Conservation (phyloP, 768 basidiomycete genomes). For the Boletus pseudopeckii region DNA sequence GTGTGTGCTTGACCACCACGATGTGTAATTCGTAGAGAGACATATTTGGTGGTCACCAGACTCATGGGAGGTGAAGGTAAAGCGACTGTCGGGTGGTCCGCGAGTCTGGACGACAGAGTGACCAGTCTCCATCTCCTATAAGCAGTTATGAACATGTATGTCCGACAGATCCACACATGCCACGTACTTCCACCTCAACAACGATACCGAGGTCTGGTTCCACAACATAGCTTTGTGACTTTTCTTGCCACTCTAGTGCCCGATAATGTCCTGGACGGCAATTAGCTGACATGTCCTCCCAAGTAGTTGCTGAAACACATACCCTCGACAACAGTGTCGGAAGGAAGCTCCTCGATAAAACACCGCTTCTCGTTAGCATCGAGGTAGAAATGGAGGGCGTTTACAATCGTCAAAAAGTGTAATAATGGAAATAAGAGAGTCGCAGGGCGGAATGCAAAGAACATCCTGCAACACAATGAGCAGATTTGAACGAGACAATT, state of each 20-base stretch:
- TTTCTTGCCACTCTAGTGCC: conserved; percentile 88
- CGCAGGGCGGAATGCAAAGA: conserved; percentile 21
- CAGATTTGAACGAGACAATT: neutral
- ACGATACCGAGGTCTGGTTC: conserved; percentile 83
- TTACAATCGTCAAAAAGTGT: conserved; percentile 42
- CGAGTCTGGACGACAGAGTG: conserved; percentile 83
- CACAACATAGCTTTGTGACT: conserved; percentile 57
- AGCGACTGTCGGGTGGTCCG: conserved; percentile 87
- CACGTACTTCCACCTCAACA: conserved; percentile 83
- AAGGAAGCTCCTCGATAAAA: conserved; percentile 94
- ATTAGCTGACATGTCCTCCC: neutral
- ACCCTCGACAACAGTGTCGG: conserved; percentile 96
- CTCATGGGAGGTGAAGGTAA: conserved; percentile 97
- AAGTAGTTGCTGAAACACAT: conserved; percentile 14
- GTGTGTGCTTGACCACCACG: conserved; percentile 84
- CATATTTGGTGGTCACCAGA: conserved; percentile 98
- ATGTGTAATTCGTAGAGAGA: conserved; percentile 86
- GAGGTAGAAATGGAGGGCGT: conserved; percentile 95
- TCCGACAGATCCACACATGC: neutral
- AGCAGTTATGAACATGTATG: neutral
- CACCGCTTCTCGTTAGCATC: conserved; percentile 92
- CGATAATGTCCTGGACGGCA: conserved; percentile 77
- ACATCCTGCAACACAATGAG: conserved; percentile 17
- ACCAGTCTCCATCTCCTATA: conserved; percentile 79
- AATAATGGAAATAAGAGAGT: conserved; percentile 38